Evolutionary conservation across 805 yeast species (phyloP), one percentile per base, ranked within the genome.

Genomic region (Yarrowia hollandica): DNA sequence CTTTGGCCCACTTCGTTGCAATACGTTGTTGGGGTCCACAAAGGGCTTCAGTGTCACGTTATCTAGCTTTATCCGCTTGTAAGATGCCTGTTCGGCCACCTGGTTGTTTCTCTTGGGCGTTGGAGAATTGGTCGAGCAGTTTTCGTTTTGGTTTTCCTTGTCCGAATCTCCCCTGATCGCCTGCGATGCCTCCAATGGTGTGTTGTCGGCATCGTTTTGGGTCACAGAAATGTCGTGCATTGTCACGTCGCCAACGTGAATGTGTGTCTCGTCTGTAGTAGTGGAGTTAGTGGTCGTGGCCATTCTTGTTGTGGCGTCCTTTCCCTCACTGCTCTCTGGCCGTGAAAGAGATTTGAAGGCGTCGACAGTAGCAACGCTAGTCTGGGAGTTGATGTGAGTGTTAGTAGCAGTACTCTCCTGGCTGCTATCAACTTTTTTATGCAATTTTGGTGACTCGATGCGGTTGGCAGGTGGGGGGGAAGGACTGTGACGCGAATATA

Each of bases 21-120:
- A 3, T 14, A 44, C 35, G 5, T 18, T 9, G 39, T 33, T 48
- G 31, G 38, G 39, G 18, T 30, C 55, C 15, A 33, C 39, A 22
- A 48, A 48, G 10, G 55, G 55, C 30, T 48, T 30, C 22, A 48
- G 14, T 10, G 39, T 48, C 22, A 48, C 55, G 39, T 33, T 48
- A 14, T 52, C 58, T 9, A 35, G 44, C 44, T 52, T 52, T n/a
- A 52, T 25, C 4, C 58, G 58, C 38, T 52, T 52, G 15, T 34
- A 19, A n/a, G n/a, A n/a, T 2, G 58, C 58, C 38, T 52, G 58
- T 12, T 23, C 44, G 34, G 23, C 25, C 18, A 25, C 44, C 26
- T 52, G 58, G 35, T 37, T 35, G 35, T 35, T 52, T 52, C 58
- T 16, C 26, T 52, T 52, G 10, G 58, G 58, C 5, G 58, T 52